Evolutionary conservation across 352 stramenopile species (phyloP).

Genomic region (Pythium scleroteichum): DNA sequence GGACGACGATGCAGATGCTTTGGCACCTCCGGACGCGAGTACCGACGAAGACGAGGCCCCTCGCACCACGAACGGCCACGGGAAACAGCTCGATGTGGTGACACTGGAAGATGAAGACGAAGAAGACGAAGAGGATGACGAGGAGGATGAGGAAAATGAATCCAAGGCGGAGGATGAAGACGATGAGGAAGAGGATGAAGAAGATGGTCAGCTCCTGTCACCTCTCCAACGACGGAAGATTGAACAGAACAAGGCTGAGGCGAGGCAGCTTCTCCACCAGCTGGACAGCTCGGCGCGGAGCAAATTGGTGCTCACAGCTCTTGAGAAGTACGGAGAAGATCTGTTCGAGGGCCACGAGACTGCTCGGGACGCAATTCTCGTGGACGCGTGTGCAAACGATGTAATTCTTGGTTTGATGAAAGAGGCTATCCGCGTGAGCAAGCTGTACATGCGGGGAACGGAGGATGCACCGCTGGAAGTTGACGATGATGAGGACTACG

Average conservation of each 20-base stretch:
- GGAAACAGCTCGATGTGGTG: conserved; percentile 14
- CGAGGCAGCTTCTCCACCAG: conserved; percentile 45
- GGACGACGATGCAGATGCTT: conserved; percentile 24
- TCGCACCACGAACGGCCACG: conserved; percentile 2
- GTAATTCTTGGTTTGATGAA: conserved; percentile 54
- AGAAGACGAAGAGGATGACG: conserved; percentile 26
- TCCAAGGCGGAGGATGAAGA: conserved; percentile 32
- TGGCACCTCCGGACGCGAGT: conserved; percentile 26
- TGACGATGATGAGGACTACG: conserved; percentile 54
- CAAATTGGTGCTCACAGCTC: conserved; percentile 54
- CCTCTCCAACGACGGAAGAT: conserved; percentile 30
- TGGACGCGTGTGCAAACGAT: conserved; percentile 62
- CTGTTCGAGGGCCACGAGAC: conserved; percentile 62
- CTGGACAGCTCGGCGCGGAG: conserved; percentile 56
- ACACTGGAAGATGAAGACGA: conserved; percentile 28
- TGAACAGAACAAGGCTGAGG: conserved; percentile 55
- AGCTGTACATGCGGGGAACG: conserved; percentile 51
- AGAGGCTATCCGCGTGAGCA: conserved; percentile 51
- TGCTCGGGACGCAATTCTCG: conserved; percentile 56
- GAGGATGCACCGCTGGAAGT: conserved; percentile 55
- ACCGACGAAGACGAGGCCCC: conserved; percentile 29
- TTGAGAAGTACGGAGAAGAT: conserved; percentile 73
- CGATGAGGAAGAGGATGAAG: conserved; percentile 36
- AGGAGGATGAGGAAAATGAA: conserved; percentile 12
- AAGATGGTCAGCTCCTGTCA: conserved; percentile 32